Percentiles rank a stretch among this genome's conserved stretches.
These are phyloP conservation scores for Neofusicoccum ribis DNA, from an alignment of 2,329 filamentous ascomycete species.

Conservation along the genomic window DNA sequence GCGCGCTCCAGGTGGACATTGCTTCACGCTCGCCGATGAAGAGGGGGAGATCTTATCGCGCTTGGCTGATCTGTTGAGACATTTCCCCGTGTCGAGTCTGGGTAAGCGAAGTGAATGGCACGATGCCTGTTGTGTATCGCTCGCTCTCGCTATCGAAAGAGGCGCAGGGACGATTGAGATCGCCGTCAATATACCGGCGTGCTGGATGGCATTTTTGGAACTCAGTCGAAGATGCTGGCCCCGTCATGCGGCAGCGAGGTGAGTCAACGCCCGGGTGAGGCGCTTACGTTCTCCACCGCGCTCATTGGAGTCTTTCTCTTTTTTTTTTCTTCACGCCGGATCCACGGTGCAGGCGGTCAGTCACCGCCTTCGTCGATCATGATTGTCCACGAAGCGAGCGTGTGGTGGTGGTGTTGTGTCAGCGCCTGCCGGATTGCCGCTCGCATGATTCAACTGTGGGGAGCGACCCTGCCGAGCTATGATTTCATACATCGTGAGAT, in stretches of 20 bases:
- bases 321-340: background rate
- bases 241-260: background rate
- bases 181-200: constrained; percentile 8
- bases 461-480: background rate
- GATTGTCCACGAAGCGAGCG: constrained; percentile 12
- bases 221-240: background rate
- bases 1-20: background rate
- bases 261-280: background rate
- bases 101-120: constrained; percentile 15
- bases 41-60: constrained; percentile 9
- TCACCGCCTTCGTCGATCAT: constrained; percentile 14
- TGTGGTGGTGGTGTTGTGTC: constrained; percentile 8
- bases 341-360: constrained; percentile 14
- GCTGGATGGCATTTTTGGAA: background rate
- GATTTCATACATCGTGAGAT: constrained; percentile 18
- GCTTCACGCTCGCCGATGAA: background rate
- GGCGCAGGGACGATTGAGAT: constrained; percentile 5
- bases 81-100: constrained; percentile 3
- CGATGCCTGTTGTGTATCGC: background rate
- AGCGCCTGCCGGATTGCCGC: background rate
- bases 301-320: background rate
- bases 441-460: constrained; percentile 10
- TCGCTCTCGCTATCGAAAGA: background rate
- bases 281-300: background rate
- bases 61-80: constrained; percentile 10